Evolutionary conservation across 2,329 filamentous ascomycete genomes (phyloP), one percentile per base, ranked within the genome.

Genomic region (Ramularia collo-cygni): DNA sequence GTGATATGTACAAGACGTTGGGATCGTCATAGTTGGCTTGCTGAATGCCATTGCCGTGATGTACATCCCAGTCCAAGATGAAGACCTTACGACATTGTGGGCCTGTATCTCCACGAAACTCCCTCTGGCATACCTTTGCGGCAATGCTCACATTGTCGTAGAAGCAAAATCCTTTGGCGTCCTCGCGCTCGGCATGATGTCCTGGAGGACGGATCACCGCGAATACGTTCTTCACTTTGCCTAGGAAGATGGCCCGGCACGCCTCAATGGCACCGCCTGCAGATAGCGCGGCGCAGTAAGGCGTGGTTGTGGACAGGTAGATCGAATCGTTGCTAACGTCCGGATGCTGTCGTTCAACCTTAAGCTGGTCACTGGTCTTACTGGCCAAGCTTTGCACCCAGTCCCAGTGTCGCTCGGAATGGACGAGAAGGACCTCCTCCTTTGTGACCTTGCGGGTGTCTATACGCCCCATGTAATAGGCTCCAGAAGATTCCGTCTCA

Each of bases 91-190:
- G 80, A 58, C 90, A 95, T 7, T 68, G 68, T 16, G 17, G 16
- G 31, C 31, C 31, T 24, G 21, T 24, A 6, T 24, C 21, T 16
- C 28, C 26, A 3, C 29, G 28, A 52, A 85, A 92, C 44, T 88
- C 80, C 38, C 74, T 69, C 60, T 95, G 88, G 59, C 89, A 95
- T 9, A 89, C 84, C 44, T 79, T 83, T n/a, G 88, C 82, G 1
- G 89, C 90, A 43, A 98, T 84, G 14, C 86, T 88, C 3, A 96
- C 92, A 57, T 98, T 98, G 67, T 98, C 95, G 68, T 96, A 96
- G 43, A 96, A 77, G 61, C 92, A 98, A 59, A 98, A 98, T 0
- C 92, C 92, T 75, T 95, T 92, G 1, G 90, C 77, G 26, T 80
- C 72, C 54, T 92, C 76, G 42, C 79, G 81, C 60, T 98, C 92